Evolutionary conservation across 352 stramenopile species (phyloP).

Genomic region (Phytophthora sansomeana): DNA sequence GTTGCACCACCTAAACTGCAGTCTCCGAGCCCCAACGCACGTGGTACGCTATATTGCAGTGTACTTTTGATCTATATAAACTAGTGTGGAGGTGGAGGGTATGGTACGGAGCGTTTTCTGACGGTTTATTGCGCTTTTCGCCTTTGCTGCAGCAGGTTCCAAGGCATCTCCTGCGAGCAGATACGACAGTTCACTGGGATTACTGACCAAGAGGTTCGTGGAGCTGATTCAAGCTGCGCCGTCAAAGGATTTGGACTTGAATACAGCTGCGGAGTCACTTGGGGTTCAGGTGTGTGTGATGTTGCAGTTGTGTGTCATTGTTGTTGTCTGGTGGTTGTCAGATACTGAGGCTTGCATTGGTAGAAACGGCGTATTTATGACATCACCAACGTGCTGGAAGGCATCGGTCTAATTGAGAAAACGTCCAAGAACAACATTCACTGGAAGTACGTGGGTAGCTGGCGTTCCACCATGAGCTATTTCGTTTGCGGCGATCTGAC

Average conservation of each 20-base stretch:
- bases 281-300: slow-evolving; percentile 70
- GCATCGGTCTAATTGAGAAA: slow-evolving; percentile 97
- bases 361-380: slow-evolving; percentile 98
- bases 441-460: slow-evolving; percentile 87
- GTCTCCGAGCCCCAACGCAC: slow-evolving; percentile 55
- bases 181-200: slow-evolving; percentile 96
- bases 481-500: background rate
- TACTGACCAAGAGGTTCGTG: slow-evolving; percentile 98
- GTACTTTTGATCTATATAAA: background rate
- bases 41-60: slow-evolving; percentile 34
- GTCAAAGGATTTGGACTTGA: slow-evolving; percentile 94
- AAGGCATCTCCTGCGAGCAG: slow-evolving; percentile 84
- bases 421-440: slow-evolving; percentile 99
- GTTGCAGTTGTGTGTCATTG: background rate
- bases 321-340: background rate
- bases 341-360: background rate
- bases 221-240: slow-evolving; percentile 92
- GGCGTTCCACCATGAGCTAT: background rate
- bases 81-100: background rate
- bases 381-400: slow-evolving; percentile 99
- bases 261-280: slow-evolving; percentile 88
- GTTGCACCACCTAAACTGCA: slow-evolving; percentile 49
- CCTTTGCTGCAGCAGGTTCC: slow-evolving; percentile 20
- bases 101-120: background rate
- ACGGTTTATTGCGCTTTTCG: slow-evolving; percentile 1